phyloP scores from a whole-genome alignment of 2,329 filamentous ascomycete species.

The Colletotrichum cordylinicola region DNA sequence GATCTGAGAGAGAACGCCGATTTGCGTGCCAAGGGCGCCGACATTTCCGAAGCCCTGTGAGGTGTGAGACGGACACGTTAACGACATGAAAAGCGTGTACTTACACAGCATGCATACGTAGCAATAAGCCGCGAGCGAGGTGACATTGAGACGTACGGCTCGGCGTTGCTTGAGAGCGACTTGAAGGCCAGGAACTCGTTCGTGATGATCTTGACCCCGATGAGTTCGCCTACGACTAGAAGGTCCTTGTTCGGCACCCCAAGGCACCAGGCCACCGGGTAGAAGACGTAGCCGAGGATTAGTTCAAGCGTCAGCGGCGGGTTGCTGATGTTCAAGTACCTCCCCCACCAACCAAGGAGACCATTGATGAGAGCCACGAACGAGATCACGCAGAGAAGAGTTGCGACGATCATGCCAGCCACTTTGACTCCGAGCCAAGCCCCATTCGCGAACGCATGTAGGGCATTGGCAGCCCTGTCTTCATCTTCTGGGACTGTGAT shows the following conservation, averaged over 20 bases:
- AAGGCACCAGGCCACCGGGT: slow-evolving; percentile 74
- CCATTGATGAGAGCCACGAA: slow-evolving; percentile 71
- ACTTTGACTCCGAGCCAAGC: slow-evolving; percentile 80
- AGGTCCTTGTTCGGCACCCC: slow-evolving; percentile 53
- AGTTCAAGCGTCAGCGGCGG: slow-evolving; percentile 65
- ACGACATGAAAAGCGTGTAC: background rate
- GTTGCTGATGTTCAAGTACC: slow-evolving; percentile 70
- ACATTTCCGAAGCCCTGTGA: slow-evolving; percentile 8
- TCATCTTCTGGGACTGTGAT: slow-evolving; percentile 73
- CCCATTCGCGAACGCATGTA: slow-evolving; percentile 77
- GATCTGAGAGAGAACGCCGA: slow-evolving; percentile 15
- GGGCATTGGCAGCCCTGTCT: slow-evolving; percentile 65
- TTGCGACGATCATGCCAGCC: slow-evolving; percentile 75
- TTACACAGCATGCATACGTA: slow-evolving; percentile 14
- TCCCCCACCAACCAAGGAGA: slow-evolving; percentile 76
- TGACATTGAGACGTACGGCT: slow-evolving; percentile 17
- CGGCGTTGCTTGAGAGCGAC: slow-evolving; percentile 7
- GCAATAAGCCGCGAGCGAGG: slow-evolving; percentile 11
- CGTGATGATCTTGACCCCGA: slow-evolving; percentile 14
- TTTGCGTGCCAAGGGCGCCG: slow-evolving; percentile 14
- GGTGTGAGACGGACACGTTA: background rate
- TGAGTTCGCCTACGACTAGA: slow-evolving; percentile 6
- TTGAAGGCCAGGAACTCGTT: slow-evolving; percentile 16
- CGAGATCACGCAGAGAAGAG: slow-evolving; percentile 75
- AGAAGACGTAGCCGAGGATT: slow-evolving; percentile 75